Conservation (phyloP, 352 stramenopile species). For the Lagenidium giganteum region DNA sequence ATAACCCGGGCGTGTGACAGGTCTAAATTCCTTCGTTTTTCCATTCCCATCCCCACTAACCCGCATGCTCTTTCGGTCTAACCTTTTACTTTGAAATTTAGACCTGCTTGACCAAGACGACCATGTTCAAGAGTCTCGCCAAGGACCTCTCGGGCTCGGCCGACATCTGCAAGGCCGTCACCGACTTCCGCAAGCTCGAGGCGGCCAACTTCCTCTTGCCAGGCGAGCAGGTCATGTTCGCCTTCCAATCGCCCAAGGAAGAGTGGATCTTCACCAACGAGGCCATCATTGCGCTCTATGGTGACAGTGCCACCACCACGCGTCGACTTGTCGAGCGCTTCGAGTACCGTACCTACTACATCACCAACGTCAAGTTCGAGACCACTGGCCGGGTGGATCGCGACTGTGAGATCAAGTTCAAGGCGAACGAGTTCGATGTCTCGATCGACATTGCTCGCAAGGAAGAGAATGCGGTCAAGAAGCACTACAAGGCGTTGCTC, state of each 20-base stretch:
- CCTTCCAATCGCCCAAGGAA: constrained; percentile 16
- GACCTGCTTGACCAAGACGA: not conserved
- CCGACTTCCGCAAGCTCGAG: constrained; percentile 14
- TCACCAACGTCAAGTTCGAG: constrained; percentile 14
- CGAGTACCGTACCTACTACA: constrained; percentile 12
- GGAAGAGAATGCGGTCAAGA: constrained; percentile 2
- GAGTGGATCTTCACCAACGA: constrained; percentile 18
- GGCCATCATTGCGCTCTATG: constrained; percentile 7
- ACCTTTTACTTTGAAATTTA: not conserved
- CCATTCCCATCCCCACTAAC: constrained; percentile 1
- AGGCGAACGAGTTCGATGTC: constrained; percentile 3
- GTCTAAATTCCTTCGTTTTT: too few relatives aligned
- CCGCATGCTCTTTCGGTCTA: not conserved
- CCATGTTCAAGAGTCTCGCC: constrained; percentile 11
- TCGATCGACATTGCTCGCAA: constrained; percentile 18
- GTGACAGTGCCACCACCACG: constrained; percentile 16
- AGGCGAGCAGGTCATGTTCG: constrained; percentile 13
- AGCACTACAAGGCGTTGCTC: constrained; percentile 15
- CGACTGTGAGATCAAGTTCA: constrained; percentile 22
- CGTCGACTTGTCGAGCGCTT: constrained; percentile 16
- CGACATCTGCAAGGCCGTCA: constrained; percentile 15
- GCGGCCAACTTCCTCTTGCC: constrained; percentile 11
- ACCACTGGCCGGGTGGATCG: constrained; percentile 15
- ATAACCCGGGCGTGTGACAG: too few relatives aligned
- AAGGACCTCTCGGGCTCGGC: constrained; percentile 13